These are phyloP conservation scores for Trametes cingulata DNA, from an alignment of 768 basidiomycete species.

Conservation along the genomic window DNA sequence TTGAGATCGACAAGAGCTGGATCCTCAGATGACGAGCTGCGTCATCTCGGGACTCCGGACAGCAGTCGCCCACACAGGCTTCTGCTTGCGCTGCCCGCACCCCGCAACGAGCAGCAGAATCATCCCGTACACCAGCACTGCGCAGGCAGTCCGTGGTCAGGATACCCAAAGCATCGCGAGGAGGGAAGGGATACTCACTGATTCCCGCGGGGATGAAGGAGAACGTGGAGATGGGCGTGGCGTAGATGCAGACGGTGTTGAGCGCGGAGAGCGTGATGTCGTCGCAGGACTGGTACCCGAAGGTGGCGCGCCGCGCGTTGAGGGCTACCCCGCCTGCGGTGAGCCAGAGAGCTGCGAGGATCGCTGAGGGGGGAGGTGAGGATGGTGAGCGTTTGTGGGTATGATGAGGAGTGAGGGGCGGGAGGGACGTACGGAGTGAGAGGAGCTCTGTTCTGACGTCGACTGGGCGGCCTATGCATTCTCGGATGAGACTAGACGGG, in stretches of 20 bases:
- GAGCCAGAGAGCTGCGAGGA: background rate
- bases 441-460: background rate
- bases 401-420: no score
- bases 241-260: background rate
- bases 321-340: background rate
- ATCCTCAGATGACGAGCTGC: no score
- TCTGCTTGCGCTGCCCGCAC: background rate
- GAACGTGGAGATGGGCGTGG: background rate
- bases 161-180: background rate
- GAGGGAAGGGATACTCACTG: background rate
- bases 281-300: background rate
- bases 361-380: background rate
- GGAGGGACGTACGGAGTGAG: background rate
- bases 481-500: background rate
- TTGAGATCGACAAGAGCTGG: no score
- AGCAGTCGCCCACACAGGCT: background rate
- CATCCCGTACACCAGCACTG: background rate
- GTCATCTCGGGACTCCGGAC: background rate
- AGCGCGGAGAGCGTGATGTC: background rate
- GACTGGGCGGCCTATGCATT: background rate
- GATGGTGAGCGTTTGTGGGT: background rate
- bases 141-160: background rate
- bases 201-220: background rate
- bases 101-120: background rate
- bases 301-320: background rate